Percentiles rank a stretch among this genome's conserved stretches.
phyloP scores from a whole-genome alignment of 1,139 yeast genomes.

The Candida labiduridarum region DNA sequence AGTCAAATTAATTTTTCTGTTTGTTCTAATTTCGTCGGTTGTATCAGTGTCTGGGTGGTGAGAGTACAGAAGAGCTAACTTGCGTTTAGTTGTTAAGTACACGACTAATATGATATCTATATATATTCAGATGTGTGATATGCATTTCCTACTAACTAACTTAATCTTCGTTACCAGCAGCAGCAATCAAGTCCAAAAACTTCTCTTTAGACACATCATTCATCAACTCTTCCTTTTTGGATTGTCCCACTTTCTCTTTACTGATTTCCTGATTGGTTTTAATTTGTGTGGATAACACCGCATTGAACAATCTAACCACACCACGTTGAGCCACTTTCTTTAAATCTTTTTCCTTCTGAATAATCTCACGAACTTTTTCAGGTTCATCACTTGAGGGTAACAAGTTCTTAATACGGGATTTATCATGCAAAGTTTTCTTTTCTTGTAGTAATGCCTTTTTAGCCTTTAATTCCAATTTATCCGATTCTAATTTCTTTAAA shows the following conservation, averaged over 20 bases:
- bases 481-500: slow-evolving; percentile 74
- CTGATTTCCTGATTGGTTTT: slow-evolving; percentile 49
- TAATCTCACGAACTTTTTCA: slow-evolving; percentile 53
- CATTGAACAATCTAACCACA: slow-evolving; percentile 89
- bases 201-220: slow-evolving; percentile 86
- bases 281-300: slow-evolving; percentile 81
- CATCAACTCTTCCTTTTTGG: slow-evolving; percentile 60
- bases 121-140: too few relatives aligned
- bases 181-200: slow-evolving; percentile 84
- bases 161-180: slow-evolving; percentile 54
- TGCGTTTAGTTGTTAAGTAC: too few relatives aligned
- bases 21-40: background rate
- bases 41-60: background rate
- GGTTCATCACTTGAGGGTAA: slow-evolving; percentile 48
- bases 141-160: too few relatives aligned
- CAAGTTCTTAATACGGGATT: slow-evolving; percentile 66
- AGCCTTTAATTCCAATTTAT: slow-evolving; percentile 84
- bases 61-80: background rate
- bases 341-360: slow-evolving; percentile 72
- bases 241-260: slow-evolving; percentile 40
- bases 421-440: slow-evolving; percentile 67
- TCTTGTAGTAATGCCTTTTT: slow-evolving; percentile 70
- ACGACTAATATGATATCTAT: background rate
- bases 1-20: background rate
- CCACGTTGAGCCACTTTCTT: slow-evolving; percentile 92